These are phyloP conservation scores for Penicillium taxi DNA, from an alignment of 495 filamentous ascomycete species.

Conservation along the genomic window DNA sequence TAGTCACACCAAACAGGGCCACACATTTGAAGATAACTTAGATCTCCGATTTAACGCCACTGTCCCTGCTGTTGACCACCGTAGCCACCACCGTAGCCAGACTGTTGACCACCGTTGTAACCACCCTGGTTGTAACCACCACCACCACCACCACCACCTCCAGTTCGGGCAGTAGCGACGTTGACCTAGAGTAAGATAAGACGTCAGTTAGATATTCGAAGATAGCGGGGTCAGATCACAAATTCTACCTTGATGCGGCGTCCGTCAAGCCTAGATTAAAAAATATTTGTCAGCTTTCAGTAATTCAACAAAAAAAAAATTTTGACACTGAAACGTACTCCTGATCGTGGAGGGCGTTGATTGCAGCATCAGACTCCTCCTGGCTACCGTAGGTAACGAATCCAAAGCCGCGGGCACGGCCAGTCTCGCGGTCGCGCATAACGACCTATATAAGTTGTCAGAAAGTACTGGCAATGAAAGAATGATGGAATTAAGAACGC, in stretches of 20 bases:
- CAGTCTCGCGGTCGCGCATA: conserved; percentile 15
- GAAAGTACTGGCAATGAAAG: no score
- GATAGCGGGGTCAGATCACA: no score
- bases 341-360: conserved; percentile 8
- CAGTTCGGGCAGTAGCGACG: conserved; percentile 9
- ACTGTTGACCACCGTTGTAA: neutral
- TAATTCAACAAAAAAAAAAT: neutral
- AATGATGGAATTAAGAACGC: neutral
- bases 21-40: no score
- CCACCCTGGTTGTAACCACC: conserved; percentile 1
- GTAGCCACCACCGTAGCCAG: neutral
- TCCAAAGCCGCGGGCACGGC: conserved; percentile 15
- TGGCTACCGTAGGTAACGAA: conserved; percentile 11
- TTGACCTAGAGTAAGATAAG: no score
- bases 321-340: conserved; percentile 7
- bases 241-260: no score
- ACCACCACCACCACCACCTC: conserved; percentile 1
- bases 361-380: conserved; percentile 8
- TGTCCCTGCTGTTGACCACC: neutral
- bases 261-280: conserved; percentile 9
- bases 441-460: conserved; percentile 8
- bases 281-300: conserved; percentile 1
- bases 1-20: no score
- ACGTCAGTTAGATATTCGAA: no score
- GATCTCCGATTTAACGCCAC: no score